Percentiles rank a stretch among this genome's conserved stretches.
Conservation (phyloP, 1,284 basidiomycete genomes). For the Pascua sp. region DNA sequence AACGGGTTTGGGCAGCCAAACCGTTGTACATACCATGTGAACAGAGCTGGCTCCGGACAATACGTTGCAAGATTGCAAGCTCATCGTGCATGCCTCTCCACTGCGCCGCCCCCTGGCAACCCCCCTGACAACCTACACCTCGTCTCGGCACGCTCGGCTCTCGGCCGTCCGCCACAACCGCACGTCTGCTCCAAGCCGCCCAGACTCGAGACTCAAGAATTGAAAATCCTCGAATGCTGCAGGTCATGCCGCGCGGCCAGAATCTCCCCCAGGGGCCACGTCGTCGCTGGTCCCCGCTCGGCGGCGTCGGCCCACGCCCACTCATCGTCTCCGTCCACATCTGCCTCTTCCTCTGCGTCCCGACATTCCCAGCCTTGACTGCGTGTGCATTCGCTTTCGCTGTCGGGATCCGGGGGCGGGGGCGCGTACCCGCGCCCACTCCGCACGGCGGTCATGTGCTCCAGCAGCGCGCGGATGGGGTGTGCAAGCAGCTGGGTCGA, state of each 20-base stretch:
- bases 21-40: no score
- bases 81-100: no score
- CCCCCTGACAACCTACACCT: no score
- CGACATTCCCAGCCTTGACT: not conserved
- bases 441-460: constrained; percentile 42
- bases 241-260: constrained; percentile 84
- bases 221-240: constrained; percentile 94
- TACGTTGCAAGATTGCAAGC: no score
- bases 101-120: no score
- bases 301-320: constrained; percentile 44
- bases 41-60: no score
- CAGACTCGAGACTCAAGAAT: constrained; percentile 51
- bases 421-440: not conserved
- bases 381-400: not conserved
- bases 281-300: constrained; percentile 65
- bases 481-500: constrained; percentile 83
- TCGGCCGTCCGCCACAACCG: no score
- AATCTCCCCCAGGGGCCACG: constrained; percentile 96
- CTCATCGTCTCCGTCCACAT: not conserved
- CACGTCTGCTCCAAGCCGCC: no score
- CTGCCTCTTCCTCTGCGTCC: not conserved
- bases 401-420: no score
- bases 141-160: no score
- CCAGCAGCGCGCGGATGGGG: constrained; percentile 63
- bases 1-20: no score